phyloP scores from a whole-genome alignment of 495 filamentous ascomycete species.

The Neurospora cerealis region DNA sequence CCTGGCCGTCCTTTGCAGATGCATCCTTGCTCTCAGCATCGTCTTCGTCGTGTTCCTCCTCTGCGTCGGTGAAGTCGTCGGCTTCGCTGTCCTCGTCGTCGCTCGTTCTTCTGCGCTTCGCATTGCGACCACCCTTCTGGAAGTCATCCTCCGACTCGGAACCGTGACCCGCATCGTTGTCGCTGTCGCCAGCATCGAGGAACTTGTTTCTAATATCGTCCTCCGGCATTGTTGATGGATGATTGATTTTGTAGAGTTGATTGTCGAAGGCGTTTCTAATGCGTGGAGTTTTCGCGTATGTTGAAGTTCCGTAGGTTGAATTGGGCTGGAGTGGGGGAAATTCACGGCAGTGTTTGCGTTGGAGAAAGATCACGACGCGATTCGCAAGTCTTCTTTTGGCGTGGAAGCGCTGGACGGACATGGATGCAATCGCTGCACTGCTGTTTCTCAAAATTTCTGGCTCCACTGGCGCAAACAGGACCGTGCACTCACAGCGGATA shows the following conservation, averaged over 20 bases:
- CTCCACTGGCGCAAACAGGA: background rate
- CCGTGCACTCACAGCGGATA: background rate
- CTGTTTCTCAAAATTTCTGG: background rate
- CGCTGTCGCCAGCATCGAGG: constrained; percentile 59
- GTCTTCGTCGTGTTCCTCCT: constrained; percentile 21
- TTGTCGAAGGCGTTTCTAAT: background rate
- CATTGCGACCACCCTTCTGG: constrained; percentile 48
- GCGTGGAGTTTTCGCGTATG: background rate
- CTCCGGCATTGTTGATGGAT: background rate
- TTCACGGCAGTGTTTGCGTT: background rate
- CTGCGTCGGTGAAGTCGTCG: constrained; percentile 21
- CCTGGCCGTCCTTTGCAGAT: background rate
- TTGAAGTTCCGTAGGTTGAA: background rate
- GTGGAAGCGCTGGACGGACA: background rate
- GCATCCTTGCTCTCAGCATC: constrained; percentile 10
- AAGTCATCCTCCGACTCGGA: constrained; percentile 65
- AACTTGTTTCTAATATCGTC: constrained; percentile 63
- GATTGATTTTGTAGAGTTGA: background rate
- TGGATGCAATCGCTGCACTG: background rate
- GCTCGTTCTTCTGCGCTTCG: constrained; percentile 57
- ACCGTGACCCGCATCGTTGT: constrained; percentile 51
- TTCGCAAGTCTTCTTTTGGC: background rate
- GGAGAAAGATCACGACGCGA: background rate
- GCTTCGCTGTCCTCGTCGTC: constrained; percentile 32
- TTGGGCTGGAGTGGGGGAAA: background rate